Evolutionary conservation across 148 eudicot species (phyloP).

Genomic region (Rhododendron mucronatum): DNA sequence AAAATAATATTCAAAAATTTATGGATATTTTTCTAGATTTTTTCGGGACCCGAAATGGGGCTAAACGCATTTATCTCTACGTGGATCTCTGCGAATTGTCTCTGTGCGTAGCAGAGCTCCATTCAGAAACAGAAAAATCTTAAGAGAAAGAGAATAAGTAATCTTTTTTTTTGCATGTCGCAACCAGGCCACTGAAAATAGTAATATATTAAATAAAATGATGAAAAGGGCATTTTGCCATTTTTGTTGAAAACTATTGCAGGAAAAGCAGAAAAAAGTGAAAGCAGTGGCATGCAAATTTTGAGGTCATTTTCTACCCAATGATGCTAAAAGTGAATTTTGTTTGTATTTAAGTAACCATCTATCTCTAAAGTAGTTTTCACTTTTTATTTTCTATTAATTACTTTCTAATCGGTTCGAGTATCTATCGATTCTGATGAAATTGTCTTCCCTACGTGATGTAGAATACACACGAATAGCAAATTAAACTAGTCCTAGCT

Average conservation of each 20-base stretch:
- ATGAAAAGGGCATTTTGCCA: background rate
- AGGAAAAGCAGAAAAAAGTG: background rate
- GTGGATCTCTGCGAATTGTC: no score
- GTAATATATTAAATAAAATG: background rate
- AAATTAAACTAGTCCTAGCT: no score
- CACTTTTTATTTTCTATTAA: background rate
- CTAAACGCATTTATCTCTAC: no score
- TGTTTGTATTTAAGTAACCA: background rate
- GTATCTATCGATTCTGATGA: background rate
- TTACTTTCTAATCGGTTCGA: background rate
- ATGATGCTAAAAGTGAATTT: background rate
- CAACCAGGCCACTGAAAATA: background rate
- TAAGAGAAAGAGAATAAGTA: background rate
- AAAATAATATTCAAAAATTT: no score
- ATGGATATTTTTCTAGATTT: no score
- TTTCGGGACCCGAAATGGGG: no score
- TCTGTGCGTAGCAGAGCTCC: no score
- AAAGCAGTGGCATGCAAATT: background rate
- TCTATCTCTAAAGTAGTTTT: background rate
- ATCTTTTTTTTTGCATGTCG: background rate
- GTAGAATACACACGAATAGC: no score
- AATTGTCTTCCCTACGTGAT: no score
- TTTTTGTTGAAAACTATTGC: background rate
- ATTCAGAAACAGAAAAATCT: background rate
- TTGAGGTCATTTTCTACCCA: background rate